Evolutionary conservation across 2,329 filamentous ascomycete genomes (phyloP), one percentile per base, ranked within the genome.

Genomic region (Fusarium compactum): DNA sequence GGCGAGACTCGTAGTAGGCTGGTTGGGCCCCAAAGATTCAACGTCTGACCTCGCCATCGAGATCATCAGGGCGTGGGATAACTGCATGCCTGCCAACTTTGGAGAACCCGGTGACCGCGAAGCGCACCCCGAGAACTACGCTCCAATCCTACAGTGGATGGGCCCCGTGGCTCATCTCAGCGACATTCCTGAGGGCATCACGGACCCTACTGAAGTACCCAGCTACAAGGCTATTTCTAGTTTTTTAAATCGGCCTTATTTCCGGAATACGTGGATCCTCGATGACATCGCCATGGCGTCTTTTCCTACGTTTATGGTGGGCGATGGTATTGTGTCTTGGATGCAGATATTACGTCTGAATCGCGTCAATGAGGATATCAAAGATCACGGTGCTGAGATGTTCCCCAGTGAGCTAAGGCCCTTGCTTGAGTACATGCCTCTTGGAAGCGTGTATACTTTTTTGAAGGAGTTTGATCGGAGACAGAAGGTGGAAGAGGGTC

Each of bases 261-360:
- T 73, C 16, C 60, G 71, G 4, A 73, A 73, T 22, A 61, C 71
- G 8, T 73, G 71, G 71, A 74, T 73, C 2, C 71, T 73, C 6
- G 71, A 73, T 12, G 71, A 73, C 34, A 73, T 73, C 7, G 66
- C 71, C 12, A 67, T 69, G 58, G 71, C 71, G 6, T 57, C 51
- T 8, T 73, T 73, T 32, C 71, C 71, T 3, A 63, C 71, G 3
- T 73, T 73, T 8, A 63, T 73, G 60, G 53, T 73, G 8, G 71
- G 60, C 8, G 71, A 73, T 20, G 71, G 71, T 0, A 73, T 73
- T 10, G 71, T 73, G n/a, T 70, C 69, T 22, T 73, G 71, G 71
- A 73, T 73, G 71, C 71, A 73, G 58, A 67, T 73, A 25, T 45
- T 73, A 4, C 66, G 71, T 6, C 50, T 73, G n/a, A 73, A 73